Base-by-base conservation (phyloP, 345 rosid genomes). In the Salix exigua region DNA sequence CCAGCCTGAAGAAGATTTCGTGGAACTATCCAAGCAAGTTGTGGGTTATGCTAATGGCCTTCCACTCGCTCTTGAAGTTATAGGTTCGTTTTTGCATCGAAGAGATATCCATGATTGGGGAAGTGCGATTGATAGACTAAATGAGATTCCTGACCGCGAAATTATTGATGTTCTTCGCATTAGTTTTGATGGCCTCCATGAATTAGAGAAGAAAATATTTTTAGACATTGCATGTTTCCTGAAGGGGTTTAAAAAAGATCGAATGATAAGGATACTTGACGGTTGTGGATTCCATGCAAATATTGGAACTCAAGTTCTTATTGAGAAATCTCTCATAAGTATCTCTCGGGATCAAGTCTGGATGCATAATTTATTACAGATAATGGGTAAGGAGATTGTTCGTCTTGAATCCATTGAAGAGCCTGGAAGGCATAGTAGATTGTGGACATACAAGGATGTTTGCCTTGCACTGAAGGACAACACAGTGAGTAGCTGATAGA, bases 41-140 rank as follows among this genome's bases (percentile, higher is more conserved):
- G 61, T 78, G 40, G 26, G n/a, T 26, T 78, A 73, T 73, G 77
- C 73, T 40, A 6, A 30, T 9, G 77, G 81, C 12, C 77, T 66
- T 44, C 73, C 78, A 0, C 35, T 75, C 5, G 72, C 78, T 66
- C 72, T 75, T 23, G 71, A 75, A 75, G 72, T 73, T 55, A 51
- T 78, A 25, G 77, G 77, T 23, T 37, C 55, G 3, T 67, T 60
- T 68, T 31, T 73, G 25, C 2, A 28, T 30, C 61, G 40, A 18
- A 78, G 67, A 11, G 33, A 53, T 10, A 21, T 48, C 23, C 5
- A 0, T 5, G 66, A 10, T 23, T 75, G 78, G 78, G 3, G 16
- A 23, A 66, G 78, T 67, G 76, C 76, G 0, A 17, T 73, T 19
- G n/a, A 18, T 17, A 73, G 70, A 63, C 4, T 73, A 25, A 73